Percentiles rank a stretch among this genome's conserved stretches.
phyloP scores from a whole-genome alignment of 192 early-diverging fungal genomes.

The Coemansia sp. region DNA sequence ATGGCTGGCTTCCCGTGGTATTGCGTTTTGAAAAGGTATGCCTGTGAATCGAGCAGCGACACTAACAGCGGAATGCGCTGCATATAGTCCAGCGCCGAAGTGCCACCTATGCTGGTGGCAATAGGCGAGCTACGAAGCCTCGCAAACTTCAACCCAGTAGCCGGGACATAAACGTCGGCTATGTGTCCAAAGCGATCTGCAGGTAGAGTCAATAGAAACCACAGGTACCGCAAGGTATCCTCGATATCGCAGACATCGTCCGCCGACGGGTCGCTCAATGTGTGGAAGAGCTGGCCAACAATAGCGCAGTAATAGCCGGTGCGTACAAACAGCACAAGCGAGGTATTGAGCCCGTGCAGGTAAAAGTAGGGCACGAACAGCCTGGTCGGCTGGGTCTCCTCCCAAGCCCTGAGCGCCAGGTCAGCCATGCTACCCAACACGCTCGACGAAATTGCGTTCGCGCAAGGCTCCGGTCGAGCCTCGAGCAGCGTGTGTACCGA shows the following conservation, averaged over 20 bases:
- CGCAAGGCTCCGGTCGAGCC: background rate
- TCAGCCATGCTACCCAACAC: constrained; percentile 4
- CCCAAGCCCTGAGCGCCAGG: background rate
- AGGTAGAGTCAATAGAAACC: background rate
- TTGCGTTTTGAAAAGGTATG: background rate
- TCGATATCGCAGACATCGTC: background rate
- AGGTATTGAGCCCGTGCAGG: background rate
- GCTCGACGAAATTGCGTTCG: background rate
- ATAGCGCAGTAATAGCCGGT: background rate
- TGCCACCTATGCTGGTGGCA: background rate
- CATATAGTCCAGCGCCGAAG: background rate
- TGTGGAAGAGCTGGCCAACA: background rate
- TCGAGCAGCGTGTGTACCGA: background rate
- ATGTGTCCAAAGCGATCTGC: background rate
- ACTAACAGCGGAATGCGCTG: background rate
- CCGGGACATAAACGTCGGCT: background rate
- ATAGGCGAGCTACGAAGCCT: background rate
- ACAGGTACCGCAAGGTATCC: background rate
- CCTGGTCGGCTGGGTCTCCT: constrained; percentile 7
- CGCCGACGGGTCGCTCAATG: background rate
- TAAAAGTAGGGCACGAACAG: constrained; percentile 1
- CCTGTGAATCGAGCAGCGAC: background rate
- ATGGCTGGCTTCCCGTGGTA: background rate
- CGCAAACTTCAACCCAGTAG: background rate
- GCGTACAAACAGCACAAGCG: constrained; percentile 2